These are phyloP conservation scores for Globisporangium abappressorium DNA, from an alignment of 352 stramenopile species.

Conservation along the genomic window DNA sequence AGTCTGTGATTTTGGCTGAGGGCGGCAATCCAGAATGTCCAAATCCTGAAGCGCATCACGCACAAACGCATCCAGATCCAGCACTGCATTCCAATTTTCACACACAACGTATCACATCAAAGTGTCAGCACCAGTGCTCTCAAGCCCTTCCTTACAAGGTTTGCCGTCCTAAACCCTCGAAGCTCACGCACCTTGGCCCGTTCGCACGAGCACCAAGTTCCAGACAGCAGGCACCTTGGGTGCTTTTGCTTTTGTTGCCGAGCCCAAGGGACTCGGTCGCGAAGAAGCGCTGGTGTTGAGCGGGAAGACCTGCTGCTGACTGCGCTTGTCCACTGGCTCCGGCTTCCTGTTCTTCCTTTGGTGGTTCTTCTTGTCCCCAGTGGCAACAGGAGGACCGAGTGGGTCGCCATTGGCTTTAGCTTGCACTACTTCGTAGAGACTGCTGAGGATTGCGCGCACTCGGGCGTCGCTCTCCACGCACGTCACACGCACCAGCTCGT, in stretches of 20 bases:
- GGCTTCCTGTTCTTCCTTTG: neutral
- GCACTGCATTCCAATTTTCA: neutral
- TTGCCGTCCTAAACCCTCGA: no score
- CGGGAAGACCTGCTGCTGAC: neutral
- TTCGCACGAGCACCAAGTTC: constrained; percentile 8
- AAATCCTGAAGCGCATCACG: constrained; percentile 23
- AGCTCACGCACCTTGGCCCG: constrained; percentile 11
- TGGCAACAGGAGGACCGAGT: no score
- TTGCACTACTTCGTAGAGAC: neutral
- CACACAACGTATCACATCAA: no score
- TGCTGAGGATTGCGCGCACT: neutral
- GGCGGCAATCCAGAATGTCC: constrained; percentile 35
- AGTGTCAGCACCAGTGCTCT: no score
- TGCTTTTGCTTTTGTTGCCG: neutral
- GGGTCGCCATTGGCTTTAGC: no score
- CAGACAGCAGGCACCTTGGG: neutral
- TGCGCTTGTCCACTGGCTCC: neutral
- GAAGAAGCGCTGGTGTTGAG: neutral
- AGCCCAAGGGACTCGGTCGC: no score
- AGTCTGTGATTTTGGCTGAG: neutral
- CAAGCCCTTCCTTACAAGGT: neutral
- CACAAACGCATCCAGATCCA: constrained; percentile 21
- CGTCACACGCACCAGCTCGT: constrained; percentile 32
- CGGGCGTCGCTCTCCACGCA: constrained; percentile 11
- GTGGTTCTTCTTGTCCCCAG: neutral